Conservation (phyloP, 805 yeast genomes). For the Zygotorulaspora sp. region DNA sequence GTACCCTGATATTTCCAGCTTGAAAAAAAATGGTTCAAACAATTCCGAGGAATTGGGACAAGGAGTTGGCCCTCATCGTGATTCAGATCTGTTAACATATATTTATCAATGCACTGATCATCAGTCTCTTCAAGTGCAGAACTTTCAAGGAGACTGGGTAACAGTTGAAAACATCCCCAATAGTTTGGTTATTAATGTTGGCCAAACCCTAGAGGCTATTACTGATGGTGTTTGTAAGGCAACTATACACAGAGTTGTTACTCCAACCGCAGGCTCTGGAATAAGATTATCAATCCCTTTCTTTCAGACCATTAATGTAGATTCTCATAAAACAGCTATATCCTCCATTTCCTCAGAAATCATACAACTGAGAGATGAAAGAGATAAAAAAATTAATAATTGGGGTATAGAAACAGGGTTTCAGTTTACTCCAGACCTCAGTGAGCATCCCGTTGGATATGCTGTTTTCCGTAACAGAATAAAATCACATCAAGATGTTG, state of each 20-base stretch:
- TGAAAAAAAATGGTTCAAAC: conserved; percentile 25
- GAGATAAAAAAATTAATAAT: conserved; percentile 15
- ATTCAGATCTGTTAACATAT: conserved; percentile 56
- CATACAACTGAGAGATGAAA: conserved; percentile 12
- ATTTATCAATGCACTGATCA: conserved; percentile 54
- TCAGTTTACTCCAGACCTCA: conserved; percentile 18
- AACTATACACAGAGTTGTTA: conserved; percentile 51
- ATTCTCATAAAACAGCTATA: conserved; percentile 10
- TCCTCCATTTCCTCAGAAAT: conserved; percentile 14
- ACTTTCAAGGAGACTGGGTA: conserved; percentile 53
- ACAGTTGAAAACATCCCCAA: conserved; percentile 47
- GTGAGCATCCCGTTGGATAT: conserved; percentile 33
- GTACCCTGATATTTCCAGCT: conserved; percentile 45
- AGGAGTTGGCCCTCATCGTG: conserved; percentile 66
- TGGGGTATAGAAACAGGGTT: conserved; percentile 22
- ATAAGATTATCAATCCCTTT: conserved; percentile 24
- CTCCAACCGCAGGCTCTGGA: conserved; percentile 37
- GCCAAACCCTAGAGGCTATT: conserved; percentile 57
- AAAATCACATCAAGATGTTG: conserved; percentile 40
- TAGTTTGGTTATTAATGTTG: conserved; percentile 53
- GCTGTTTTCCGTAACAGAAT: conserved; percentile 41
- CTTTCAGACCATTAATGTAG: conserved; percentile 20
- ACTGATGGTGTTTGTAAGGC: conserved; percentile 57
- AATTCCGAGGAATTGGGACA: conserved; percentile 36
- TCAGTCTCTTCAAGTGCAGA: conserved; percentile 51